A percentile compares a stretch with the other conserved stretches of the same genome.
phyloP scores from a whole-genome alignment of 495 filamentous ascomycete genomes.

The Trichoderma erinaceum region DNA sequence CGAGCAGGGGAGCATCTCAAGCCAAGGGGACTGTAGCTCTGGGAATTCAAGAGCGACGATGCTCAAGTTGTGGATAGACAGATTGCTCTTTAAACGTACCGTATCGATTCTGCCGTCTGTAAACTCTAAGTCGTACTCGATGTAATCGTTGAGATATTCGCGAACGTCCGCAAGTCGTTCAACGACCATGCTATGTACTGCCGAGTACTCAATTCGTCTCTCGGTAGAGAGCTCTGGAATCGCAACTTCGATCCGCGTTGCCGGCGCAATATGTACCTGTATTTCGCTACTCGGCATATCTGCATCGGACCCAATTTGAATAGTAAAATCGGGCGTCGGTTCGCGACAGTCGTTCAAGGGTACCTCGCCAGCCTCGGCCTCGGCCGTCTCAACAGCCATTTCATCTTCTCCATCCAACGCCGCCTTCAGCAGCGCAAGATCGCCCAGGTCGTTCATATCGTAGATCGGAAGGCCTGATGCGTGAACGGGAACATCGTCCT shows the following conservation, averaged over 20 bases:
- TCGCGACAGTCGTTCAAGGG: not conserved
- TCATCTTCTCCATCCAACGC: not conserved
- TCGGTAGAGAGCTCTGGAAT: constrained; percentile 16
- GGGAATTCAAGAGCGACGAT: not conserved
- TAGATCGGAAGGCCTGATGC: not conserved
- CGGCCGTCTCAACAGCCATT: not conserved
- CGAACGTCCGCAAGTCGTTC: not conserved
- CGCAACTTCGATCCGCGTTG: constrained; percentile 7
- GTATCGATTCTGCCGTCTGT: constrained; percentile 19
- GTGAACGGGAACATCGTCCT: not conserved
- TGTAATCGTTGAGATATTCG: not conserved
- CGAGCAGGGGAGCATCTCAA: not conserved
- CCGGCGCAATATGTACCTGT: not conserved
- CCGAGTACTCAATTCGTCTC: constrained; percentile 16
- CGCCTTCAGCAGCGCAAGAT: constrained; percentile 1
- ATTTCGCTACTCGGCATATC: not conserved
- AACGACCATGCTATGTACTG: constrained; percentile 17
- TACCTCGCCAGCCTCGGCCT: not conserved
- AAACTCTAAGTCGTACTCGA: constrained; percentile 13
- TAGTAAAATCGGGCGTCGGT: not conserved
- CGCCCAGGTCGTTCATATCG: not conserved
- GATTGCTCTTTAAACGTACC: constrained; percentile 8
- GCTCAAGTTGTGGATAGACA: not conserved
- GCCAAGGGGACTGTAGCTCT: not conserved
- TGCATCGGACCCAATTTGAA: not conserved